Conservation (phyloP, 2,329 filamentous ascomycete genomes). For the Verticillium dahliae region DNA sequence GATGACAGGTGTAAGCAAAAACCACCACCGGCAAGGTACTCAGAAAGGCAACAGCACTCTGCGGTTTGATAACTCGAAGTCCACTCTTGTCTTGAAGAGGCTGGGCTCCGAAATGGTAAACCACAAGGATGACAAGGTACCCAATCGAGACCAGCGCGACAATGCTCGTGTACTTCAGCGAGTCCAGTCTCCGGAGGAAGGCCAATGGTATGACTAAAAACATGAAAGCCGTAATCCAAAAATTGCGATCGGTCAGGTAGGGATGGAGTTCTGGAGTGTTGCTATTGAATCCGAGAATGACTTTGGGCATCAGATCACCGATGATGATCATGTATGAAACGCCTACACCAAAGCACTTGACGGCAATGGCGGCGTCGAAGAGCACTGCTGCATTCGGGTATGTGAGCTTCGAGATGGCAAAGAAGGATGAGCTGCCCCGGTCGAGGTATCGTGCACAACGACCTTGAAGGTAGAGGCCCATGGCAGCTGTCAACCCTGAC, state of each 20-base stretch:
- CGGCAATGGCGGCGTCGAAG: slow-evolving; percentile 90
- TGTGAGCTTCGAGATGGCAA: slow-evolving; percentile 92
- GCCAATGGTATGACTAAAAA: slow-evolving; percentile 90
- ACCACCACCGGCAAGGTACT: slow-evolving; percentile 91
- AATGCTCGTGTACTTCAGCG: slow-evolving; percentile 93
- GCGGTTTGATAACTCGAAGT: slow-evolving; percentile 72
- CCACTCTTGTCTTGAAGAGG: slow-evolving; percentile 66
- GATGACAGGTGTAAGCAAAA: slow-evolving; percentile 99
- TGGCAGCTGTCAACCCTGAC: slow-evolving; percentile 82
- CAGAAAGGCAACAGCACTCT: slow-evolving; percentile 69
- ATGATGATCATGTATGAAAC: slow-evolving; percentile 99
- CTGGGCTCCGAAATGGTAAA: slow-evolving; percentile 86
- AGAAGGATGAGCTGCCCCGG: slow-evolving; percentile 82
- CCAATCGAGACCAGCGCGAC: slow-evolving; percentile 88
- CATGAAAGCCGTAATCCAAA: slow-evolving; percentile 99
- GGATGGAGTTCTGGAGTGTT: slow-evolving; percentile 50
- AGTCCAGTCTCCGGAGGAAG: slow-evolving; percentile 86
- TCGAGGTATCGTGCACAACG: slow-evolving; percentile 91
- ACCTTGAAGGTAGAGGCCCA: slow-evolving; percentile 91
- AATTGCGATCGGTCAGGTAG: slow-evolving; percentile 83
- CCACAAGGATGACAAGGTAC: slow-evolving; percentile 86
- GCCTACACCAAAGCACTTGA: slow-evolving; percentile 97
- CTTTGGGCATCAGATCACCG: slow-evolving; percentile 94
- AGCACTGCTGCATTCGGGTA: slow-evolving; percentile 94
- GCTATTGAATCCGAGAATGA: slow-evolving; percentile 72